Percentiles rank a stretch among this genome's conserved stretches.
Evolutionary conservation across 192 early-diverging fungal species (phyloP).

Genomic region (Chytriomyces hyalinus): DNA sequence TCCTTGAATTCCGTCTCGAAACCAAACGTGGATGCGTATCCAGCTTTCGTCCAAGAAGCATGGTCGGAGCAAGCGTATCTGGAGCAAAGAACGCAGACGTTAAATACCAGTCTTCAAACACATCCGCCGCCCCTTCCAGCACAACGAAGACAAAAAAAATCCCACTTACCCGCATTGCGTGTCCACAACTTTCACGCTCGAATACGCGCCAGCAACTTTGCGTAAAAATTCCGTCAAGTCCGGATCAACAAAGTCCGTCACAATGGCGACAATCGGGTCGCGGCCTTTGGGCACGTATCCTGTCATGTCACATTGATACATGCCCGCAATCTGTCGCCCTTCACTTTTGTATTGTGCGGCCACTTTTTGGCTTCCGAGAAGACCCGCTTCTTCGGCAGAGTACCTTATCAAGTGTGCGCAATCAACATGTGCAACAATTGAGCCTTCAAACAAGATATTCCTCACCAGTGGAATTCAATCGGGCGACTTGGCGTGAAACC

Average conservation of each 20-base stretch:
- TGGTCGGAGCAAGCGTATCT: slow-evolving; percentile 78
- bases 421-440: no score
- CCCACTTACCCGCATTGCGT: neutral
- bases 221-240: slow-evolving; percentile 50
- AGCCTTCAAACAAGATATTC: no score
- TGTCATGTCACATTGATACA: slow-evolving; percentile 95
- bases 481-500: slow-evolving; percentile 74
- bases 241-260: slow-evolving; percentile 79
- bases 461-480: slow-evolving; percentile 93
- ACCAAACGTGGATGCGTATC: slow-evolving; percentile 82
- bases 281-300: slow-evolving; percentile 72
- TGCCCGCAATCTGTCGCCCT: slow-evolving; percentile 69
- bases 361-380: slow-evolving; percentile 88
- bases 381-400: slow-evolving; percentile 62
- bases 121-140: no score
- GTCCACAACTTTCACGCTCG: neutral
- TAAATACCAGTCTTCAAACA: neutral
- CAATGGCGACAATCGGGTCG: slow-evolving; percentile 66
- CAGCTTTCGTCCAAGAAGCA: slow-evolving; percentile 84
- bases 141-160: slow-evolving; percentile 45
- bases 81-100: neutral
- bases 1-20: slow-evolving; percentile 55
- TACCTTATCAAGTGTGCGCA: slow-evolving; percentile 15
- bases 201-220: neutral
- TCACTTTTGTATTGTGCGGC: slow-evolving; percentile 68